These are phyloP conservation scores for Monilinia vaccinii-corymbosi DNA, from an alignment of 2,329 filamentous ascomycete species.

Conservation along the genomic window DNA sequence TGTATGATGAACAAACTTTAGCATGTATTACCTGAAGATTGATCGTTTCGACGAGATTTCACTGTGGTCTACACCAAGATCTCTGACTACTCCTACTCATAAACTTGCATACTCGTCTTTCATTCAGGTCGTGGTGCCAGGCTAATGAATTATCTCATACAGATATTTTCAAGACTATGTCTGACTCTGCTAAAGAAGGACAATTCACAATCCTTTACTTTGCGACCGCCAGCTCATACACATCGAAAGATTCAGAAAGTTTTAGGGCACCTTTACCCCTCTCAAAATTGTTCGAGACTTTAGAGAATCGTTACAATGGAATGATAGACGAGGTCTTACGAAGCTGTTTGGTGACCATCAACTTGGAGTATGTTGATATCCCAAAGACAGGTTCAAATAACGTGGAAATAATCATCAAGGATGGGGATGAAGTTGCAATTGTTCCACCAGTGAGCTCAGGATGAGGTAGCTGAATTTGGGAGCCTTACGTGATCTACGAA, in stretches of 20 bases:
- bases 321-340: slow-evolving; percentile 59
- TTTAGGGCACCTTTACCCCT: slow-evolving; percentile 58
- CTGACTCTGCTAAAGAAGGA: slow-evolving; percentile 31
- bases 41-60: slow-evolving; percentile 41
- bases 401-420: slow-evolving; percentile 45
- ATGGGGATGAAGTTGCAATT: slow-evolving; percentile 76
- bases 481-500: neutral
- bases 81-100: slow-evolving; percentile 44
- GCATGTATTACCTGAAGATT: slow-evolving; percentile 36
- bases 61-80: slow-evolving; percentile 57
- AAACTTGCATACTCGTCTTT: neutral
- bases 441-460: slow-evolving; percentile 85
- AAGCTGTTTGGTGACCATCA: slow-evolving; percentile 70
- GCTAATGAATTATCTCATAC: neutral
- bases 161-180: slow-evolving; percentile 10
- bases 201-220: slow-evolving; percentile 79
- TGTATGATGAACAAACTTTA: slow-evolving; percentile 32
- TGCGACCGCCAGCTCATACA: slow-evolving; percentile 63
- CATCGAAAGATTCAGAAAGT: slow-evolving; percentile 55
- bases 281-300: slow-evolving; percentile 50
- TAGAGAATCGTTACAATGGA: slow-evolving; percentile 63
- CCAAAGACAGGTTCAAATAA: slow-evolving; percentile 34
- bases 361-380: slow-evolving; percentile 71
- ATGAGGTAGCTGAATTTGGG: slow-evolving; percentile 33
- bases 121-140: neutral